Base-by-base conservation (phyloP, 306 rosid genomes). In the Vachellia pachyceras region DNA sequence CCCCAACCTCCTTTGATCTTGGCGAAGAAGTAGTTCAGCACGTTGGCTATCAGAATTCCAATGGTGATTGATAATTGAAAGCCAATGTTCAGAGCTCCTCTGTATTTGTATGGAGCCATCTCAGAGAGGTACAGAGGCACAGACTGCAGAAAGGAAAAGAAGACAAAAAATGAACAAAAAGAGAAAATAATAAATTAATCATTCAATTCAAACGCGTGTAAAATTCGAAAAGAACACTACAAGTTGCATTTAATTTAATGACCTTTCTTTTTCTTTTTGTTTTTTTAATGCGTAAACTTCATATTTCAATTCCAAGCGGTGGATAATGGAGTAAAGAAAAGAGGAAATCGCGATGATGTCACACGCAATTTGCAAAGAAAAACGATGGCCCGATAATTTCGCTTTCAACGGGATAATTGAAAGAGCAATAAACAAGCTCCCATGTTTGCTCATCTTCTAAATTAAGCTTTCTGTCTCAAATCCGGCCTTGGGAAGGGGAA, bases 1-100 rank as follows among this genome's bases (percentile, higher is more conserved):
- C 99, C 99, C 99, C 99, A 95, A 0, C 99, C 99, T 2, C 97
- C 98, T n/a, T 87, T 25, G 61, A 95, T 95, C 70, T 90, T 95
- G 1, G 96, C 96, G 54, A 93, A 95, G 86, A 93, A 93, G 85
- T 91, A 95, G 84, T 95, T 95, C 40, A 93, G 45, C 7, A 95
- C 86, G 72, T 91, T 93, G 33, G 99, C 97, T 10, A 92, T 77
- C 0, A 95, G 94, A n/a, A 95, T 95, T 0, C 99, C 99, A 9
- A 93, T 37, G 0, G 98, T 93, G 83, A 95, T 93, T 0, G 98
- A 95, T 7, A 95, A 39, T 73, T 95, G 99, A 44, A 95, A 95
- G 0, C 94, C 95, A 68, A 95, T 91, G 82, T 95, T 95, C 35
- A 93, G 45, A 7, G 98, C 91, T 72, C 99, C 99, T 79, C 98